Evolutionary conservation across 31 red algal genomes (phyloP), one percentile per base, ranked within the genome.

Genomic region (Endocladia muricata): DNA sequence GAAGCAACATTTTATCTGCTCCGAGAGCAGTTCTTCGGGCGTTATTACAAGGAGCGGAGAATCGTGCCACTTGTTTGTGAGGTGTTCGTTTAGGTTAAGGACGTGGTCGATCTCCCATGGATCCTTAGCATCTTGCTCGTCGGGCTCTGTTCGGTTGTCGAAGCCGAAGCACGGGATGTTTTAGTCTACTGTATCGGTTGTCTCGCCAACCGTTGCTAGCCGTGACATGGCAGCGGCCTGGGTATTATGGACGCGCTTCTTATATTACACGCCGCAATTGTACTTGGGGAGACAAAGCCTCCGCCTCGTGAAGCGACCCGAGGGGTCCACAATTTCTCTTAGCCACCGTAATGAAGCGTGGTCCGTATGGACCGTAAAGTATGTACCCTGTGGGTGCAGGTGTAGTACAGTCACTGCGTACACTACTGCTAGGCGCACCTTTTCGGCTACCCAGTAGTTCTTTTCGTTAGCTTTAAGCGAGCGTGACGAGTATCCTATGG

Each of bases 391-490:
- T 6, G 75, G 43, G 44, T 83, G 44, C 3, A 34, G 42, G 9
- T 54, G 19, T 3, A 65, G 26, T 1, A 34, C 47, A 34, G 21
- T 3, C 7, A 78, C 2, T 13, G 40, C 32, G 3, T 52, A 83
- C 2, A 75, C 79, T 9, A 83, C 68, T 32, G 69, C 79, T 2
- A 83, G 55, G 7, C 32, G 51, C 23, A 75, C 79, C 68, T 47
- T 51, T 37, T 83, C 79, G 32, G 48, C 34, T 57, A 41, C 49
- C 4, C 2, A 3, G 23, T 83, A 75, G 6, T 76, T 83, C 3
- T 31, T 13, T 30, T 75, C 69, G 2, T 41, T 68, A 4, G 21
- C 28, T n/a, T 3, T 83, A 2, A 83, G 60, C 2, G 17, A 1
- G 0, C 73, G 73, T 3, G 54, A 35, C 28, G 15, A 77, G 9